phyloP scores from a whole-genome alignment of 2,329 filamentous ascomycete species.

The Paecilomyces sp. region DNA sequence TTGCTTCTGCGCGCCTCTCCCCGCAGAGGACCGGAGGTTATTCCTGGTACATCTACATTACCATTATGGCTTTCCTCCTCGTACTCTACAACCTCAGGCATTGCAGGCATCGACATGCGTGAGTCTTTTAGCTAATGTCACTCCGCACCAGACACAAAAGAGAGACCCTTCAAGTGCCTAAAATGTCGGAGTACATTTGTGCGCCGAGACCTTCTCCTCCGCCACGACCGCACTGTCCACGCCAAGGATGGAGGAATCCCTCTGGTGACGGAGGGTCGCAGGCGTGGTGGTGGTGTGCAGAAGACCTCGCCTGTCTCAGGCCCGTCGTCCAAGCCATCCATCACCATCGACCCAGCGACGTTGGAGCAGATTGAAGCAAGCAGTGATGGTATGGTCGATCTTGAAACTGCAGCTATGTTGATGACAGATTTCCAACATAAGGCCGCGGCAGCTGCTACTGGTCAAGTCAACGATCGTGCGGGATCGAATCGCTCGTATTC shows the following conservation, averaged over 20 bases:
- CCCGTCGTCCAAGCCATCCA: constrained; percentile 68
- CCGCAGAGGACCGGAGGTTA: background rate
- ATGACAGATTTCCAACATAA: constrained; percentile 98
- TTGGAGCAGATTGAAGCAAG: constrained; percentile 89
- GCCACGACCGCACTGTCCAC: constrained; percentile 96
- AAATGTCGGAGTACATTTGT: constrained; percentile 99
- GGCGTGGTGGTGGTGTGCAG: constrained; percentile 41
- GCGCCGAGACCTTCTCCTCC: constrained; percentile 87
- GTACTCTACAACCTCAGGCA: background rate
- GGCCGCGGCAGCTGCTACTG: constrained; percentile 61
- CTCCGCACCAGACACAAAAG: constrained; percentile 74
- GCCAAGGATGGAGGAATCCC: constrained; percentile 95
- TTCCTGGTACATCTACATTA: background rate
- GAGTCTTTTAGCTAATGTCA: constrained; percentile 1
- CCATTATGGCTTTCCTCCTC: background rate
- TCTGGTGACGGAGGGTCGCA: constrained; percentile 89
- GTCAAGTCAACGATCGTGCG: constrained; percentile 41
- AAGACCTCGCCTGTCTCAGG: constrained; percentile 34
- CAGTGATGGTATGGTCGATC: constrained; percentile 85
- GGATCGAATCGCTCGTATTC: constrained; percentile 59
- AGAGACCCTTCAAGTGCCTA: constrained; percentile 95
- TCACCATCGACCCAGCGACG: constrained; percentile 75
- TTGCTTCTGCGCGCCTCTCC: background rate
- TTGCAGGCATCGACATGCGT: background rate
- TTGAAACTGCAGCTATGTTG: constrained; percentile 96